These are phyloP conservation scores for Geranium brycei DNA, from an alignment of 345 rosid species.

Conservation along the genomic window DNA sequence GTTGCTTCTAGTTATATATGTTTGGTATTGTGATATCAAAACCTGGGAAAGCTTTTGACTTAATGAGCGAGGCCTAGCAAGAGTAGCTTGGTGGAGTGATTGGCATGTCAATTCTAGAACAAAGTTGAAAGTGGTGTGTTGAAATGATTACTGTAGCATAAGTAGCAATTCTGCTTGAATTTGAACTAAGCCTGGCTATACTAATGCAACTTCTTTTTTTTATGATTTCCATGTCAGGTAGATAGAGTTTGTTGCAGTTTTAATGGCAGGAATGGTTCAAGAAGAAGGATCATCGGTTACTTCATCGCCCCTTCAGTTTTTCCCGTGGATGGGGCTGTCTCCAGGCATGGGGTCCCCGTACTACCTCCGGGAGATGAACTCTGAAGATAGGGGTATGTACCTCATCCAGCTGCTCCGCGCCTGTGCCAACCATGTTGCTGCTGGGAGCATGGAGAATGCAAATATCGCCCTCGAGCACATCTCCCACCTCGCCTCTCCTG, in stretches of 20 bases:
- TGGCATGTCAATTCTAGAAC: no score
- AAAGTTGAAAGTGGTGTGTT: no score
- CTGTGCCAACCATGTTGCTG: slow-evolving; percentile 55
- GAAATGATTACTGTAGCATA: not conserved
- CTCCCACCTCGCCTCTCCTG: slow-evolving; percentile 53
- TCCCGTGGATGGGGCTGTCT: slow-evolving; percentile 45
- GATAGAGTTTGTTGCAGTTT: slow-evolving; percentile 1
- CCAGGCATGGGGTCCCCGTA: slow-evolving; percentile 49
- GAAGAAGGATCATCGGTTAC: slow-evolving; percentile 43
- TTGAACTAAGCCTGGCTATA: not conserved
- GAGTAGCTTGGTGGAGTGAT: no score
- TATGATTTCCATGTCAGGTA: not conserved
- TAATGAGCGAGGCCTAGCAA: no score
- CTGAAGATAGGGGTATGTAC: slow-evolving; percentile 57
- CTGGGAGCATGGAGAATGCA: slow-evolving; percentile 52
- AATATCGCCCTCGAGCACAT: slow-evolving; percentile 47
- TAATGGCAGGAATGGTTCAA: slow-evolving; percentile 37
- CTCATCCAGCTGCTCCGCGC: slow-evolving; percentile 42
- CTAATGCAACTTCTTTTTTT: not conserved
- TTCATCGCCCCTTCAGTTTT: slow-evolving; percentile 41
- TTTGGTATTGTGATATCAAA: no score
- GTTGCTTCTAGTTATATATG: no score
- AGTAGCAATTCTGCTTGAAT: not conserved
- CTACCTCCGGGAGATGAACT: slow-evolving; percentile 42
- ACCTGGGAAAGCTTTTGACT: no score